Base-by-base conservation (phyloP, 129 eudicot genomes). In the Chrysanthemum lavandulifolium region DNA sequence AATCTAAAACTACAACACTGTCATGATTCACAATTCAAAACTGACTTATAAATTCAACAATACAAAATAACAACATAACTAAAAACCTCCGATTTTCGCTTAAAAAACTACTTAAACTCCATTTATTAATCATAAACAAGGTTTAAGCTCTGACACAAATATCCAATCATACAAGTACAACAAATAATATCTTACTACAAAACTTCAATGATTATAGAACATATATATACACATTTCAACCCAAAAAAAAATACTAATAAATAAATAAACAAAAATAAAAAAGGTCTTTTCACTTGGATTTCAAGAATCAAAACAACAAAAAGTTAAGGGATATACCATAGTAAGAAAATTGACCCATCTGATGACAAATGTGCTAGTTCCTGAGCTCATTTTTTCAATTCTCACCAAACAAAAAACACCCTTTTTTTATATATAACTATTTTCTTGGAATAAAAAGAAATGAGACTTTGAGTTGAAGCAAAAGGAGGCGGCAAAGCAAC, bases 281-380 rank as follows among this genome's bases (percentile, higher is more conserved):
- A 36, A 1, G 6, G 0, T 36, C 10, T 36, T 6, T 36, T 4
- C 45, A 5, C 45, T 6, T 36, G 45, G 0, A 5, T 36, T 36
- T 36, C 10, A 33, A 19, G 61, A 2, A 33, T 53, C 25, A 13
- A 2, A 68, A 29, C 68, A 23, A 56, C 54, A 40, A 27, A 67
- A 53, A 31, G 14, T 59, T 61, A 50, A 15, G 53, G 72, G 16
- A 82, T 19, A 70, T 82, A 90, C 96, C 83, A 90, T 81, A 10
- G 88, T 82, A 1, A 90, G 76, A 77, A 87, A 83, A 75, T 90
- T 90, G 81, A 90, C 78, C 96, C 96, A 90, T 84, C 87, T 83
- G 87, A 90, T 90, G 21, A 90, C 84, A 79, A 90, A 90, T 61
- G 93, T 87, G 85, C 93, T 87, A 59, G 93, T 84, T 76, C 88